Percentiles rank a stretch among this genome's conserved stretches.
phyloP scores from a whole-genome alignment of 176 grass and related monocot genomes.

The Musa itinerans region DNA sequence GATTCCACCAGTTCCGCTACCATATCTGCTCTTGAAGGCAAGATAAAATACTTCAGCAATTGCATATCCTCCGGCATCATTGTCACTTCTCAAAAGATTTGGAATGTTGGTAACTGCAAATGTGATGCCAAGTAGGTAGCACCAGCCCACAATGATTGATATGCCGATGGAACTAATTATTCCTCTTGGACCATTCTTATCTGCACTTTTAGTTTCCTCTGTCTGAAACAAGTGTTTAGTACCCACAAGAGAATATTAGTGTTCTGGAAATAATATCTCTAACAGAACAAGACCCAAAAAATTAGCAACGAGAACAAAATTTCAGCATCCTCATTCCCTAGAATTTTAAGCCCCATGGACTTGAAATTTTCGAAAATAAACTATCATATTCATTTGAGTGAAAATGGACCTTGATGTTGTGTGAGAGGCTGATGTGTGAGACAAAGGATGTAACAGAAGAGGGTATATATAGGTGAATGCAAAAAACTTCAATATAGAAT shows the following conservation, averaged over 20 bases:
- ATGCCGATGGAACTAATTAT: conserved; percentile 70
- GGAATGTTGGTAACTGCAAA: conserved; percentile 76
- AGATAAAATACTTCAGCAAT: conserved; percentile 83
- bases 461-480: too few relatives aligned
- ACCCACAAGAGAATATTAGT: too few relatives aligned
- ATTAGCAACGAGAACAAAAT: too few relatives aligned
- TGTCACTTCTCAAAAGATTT: conserved; percentile 55
- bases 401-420: too few relatives aligned
- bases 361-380: too few relatives aligned
- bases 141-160: conserved; percentile 70
- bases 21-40: conserved; percentile 68
- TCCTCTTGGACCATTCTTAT: conserved; percentile 69
- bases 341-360: too few relatives aligned
- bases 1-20: conserved; percentile 58
- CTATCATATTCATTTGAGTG: too few relatives aligned
- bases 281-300: neutral
- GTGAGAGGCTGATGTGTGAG: too few relatives aligned
- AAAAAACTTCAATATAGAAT: too few relatives aligned
- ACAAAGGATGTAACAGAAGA: too few relatives aligned
- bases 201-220: conserved; percentile 75
- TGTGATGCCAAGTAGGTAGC: conserved; percentile 63
- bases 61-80: conserved; percentile 76
- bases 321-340: too few relatives aligned
- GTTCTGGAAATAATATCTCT: neutral
- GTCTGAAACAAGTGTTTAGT: conserved; percentile 26